Evolutionary conservation across 129 eudicot species (phyloP).

Genomic region (Centaurea solstitialis): DNA sequence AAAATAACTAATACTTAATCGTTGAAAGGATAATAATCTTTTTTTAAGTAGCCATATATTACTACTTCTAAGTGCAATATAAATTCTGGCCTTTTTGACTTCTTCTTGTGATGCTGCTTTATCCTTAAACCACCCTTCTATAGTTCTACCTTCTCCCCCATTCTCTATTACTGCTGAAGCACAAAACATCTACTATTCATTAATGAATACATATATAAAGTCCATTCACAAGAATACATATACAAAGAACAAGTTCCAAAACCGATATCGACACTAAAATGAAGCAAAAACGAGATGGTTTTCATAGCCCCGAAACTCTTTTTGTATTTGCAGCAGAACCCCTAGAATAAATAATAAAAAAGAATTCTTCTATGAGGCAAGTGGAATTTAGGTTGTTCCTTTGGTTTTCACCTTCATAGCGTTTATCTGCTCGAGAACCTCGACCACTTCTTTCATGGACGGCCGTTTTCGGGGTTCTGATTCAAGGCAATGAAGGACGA

Average conservation of each 20-base stretch:
- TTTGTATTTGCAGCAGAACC: neutral
- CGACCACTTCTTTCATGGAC: conserved; percentile 63
- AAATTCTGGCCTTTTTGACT: neutral
- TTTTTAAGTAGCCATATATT: neutral
- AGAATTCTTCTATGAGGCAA: neutral
- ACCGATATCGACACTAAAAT: neutral
- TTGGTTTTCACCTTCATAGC: conserved; percentile 46
- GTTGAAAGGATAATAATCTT: neutral
- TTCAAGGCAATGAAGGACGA: conserved; percentile 63
- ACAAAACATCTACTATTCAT: neutral
- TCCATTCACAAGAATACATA: conserved; percentile 10
- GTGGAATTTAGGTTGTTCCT: conserved; percentile 5
- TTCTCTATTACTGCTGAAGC: neutral
- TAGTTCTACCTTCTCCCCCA: too few relatives aligned
- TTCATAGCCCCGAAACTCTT: neutral
- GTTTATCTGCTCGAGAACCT: conserved; percentile 53
- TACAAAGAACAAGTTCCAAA: neutral
- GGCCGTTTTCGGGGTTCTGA: conserved; percentile 69
- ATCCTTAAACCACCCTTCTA: neutral
- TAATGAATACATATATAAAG: neutral
- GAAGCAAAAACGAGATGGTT: neutral
- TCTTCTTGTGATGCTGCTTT: neutral
- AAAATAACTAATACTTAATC: neutral
- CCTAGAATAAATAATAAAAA: conserved; percentile 25
- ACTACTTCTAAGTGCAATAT: neutral